Evolutionary conservation across 495 filamentous ascomycete genomes (phyloP).

Genomic region (Aspergillus taichungensis): DNA sequence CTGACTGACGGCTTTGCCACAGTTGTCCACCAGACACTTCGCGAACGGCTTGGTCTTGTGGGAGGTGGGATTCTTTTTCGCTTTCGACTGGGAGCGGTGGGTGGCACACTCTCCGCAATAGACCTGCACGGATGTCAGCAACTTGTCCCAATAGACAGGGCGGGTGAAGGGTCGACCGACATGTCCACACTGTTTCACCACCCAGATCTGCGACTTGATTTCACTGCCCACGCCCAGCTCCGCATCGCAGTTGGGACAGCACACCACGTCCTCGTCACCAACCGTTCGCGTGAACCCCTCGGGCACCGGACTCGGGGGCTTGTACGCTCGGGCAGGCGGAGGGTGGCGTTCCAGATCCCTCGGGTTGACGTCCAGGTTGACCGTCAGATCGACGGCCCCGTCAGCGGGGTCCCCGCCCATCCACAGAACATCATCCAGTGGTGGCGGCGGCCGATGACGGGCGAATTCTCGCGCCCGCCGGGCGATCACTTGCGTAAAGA

Average conservation of each 20-base stretch:
- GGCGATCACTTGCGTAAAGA: conserved; percentile 10
- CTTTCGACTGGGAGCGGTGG: conserved; percentile 35
- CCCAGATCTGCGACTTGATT: conserved; percentile 60
- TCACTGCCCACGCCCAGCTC: conserved; percentile 57
- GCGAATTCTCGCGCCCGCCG: conserved; percentile 2
- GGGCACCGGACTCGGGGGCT: conserved; percentile 46
- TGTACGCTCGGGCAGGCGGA: conserved; percentile 44
- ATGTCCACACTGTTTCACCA: conserved; percentile 66
- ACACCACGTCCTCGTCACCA: conserved; percentile 51
- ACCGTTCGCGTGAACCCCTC: conserved; percentile 58
- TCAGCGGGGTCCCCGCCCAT: conserved; percentile 7
- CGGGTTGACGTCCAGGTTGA: conserved; percentile 16
- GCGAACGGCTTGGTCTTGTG: conserved; percentile 32
- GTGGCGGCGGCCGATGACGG: conserved; percentile 1
- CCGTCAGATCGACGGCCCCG: conserved; percentile 15
- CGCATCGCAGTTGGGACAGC: conserved; percentile 64
- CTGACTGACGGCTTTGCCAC: conserved; percentile 29
- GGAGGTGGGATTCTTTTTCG: conserved; percentile 17
- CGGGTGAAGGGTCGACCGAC: conserved; percentile 36
- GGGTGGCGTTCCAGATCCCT: conserved; percentile 16
- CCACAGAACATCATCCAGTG: conserved; percentile 4
- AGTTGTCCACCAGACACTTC: conserved; percentile 44
- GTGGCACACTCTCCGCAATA: conserved; percentile 63
- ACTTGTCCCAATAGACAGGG: conserved; percentile 2
- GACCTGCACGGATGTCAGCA: conserved; percentile 34